Percentiles rank a stretch among this genome's conserved stretches.
Evolutionary conservation across 257 asterid species (phyloP).

Genomic region (Lycium ferocissimum): DNA sequence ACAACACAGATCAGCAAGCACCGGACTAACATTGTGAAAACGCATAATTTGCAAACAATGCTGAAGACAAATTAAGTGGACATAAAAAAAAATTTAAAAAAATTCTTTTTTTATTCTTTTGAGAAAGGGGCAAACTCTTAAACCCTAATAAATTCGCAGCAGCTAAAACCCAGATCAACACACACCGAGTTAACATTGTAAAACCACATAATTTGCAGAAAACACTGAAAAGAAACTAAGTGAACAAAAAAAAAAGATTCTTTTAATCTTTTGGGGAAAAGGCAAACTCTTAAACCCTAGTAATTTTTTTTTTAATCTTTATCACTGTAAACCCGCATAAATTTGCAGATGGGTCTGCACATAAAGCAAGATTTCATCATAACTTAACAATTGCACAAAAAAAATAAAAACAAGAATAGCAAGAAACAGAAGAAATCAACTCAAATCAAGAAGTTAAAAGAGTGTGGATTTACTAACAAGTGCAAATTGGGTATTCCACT

Average conservation of each 20-base stretch:
- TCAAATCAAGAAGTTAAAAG: neutral
- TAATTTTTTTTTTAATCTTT: neutral
- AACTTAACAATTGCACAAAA: neutral
- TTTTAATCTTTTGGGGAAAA: neutral
- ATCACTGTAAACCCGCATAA: no score
- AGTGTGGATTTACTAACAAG: neutral
- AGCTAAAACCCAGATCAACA: neutral
- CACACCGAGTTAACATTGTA: neutral
- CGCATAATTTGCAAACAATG: neutral
- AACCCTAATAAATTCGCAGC: neutral
- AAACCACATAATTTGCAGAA: neutral
- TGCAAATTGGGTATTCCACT: neutral
- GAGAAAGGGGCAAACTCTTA: conserved; percentile 3
- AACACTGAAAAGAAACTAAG: no score
- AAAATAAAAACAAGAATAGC: neutral
- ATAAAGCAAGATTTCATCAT: neutral
- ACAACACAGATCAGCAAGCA: neutral
- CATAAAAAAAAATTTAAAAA: neutral
- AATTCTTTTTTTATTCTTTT: neutral
- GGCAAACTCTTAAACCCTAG: neutral
- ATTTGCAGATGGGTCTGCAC: neutral
- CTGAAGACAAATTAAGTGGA: neutral
- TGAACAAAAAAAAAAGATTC: no score
- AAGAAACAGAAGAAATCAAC: neutral
- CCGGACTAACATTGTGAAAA: neutral